Evolutionary conservation across 164 flowering plant species (phyloP).

Genomic region (Macadamia tetraphylla): DNA sequence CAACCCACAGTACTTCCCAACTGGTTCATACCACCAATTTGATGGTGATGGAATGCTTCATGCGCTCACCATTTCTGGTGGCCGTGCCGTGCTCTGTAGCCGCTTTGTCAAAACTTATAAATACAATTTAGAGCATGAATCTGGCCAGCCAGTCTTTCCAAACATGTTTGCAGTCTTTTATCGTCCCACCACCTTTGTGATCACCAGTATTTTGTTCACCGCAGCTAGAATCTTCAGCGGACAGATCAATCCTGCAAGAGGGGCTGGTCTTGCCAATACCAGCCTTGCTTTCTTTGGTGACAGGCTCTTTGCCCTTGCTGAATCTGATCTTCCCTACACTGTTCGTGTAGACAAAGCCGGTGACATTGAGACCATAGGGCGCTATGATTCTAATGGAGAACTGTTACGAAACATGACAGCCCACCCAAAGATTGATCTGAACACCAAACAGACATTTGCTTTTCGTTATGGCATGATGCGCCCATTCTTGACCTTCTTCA

Average conservation of each 20-base stretch:
- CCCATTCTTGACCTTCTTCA: constrained; percentile 46
- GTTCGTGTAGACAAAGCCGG: constrained; percentile 28
- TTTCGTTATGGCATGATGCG: constrained; percentile 38
- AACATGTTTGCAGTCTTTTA: constrained; percentile 43
- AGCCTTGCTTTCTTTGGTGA: constrained; percentile 26
- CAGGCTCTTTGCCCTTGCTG: no score
- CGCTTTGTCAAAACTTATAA: constrained; percentile 55
- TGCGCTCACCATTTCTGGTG: constrained; percentile 33
- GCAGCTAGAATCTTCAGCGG: constrained; percentile 30
- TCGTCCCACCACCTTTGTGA: constrained; percentile 33
- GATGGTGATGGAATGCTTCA: constrained; percentile 80
- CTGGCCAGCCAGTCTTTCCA: constrained; percentile 33
- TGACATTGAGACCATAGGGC: constrained; percentile 46
- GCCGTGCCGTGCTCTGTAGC: constrained; percentile 47
- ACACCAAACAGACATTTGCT: constrained; percentile 45
- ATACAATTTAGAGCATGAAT: constrained; percentile 27
- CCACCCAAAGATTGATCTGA: constrained; percentile 48
- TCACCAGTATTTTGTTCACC: constrained; percentile 27
- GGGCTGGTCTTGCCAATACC: constrained; percentile 53
- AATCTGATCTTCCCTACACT: no score
- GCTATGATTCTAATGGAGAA: constrained; percentile 39
- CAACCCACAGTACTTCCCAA: constrained; percentile 37
- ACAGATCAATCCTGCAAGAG: constrained; percentile 35
- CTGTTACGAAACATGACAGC: constrained; percentile 49
- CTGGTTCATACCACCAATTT: constrained; percentile 58